Base-by-base conservation (phyloP, 164 flowering plant species). In the Chimonanthus praecox region DNA sequence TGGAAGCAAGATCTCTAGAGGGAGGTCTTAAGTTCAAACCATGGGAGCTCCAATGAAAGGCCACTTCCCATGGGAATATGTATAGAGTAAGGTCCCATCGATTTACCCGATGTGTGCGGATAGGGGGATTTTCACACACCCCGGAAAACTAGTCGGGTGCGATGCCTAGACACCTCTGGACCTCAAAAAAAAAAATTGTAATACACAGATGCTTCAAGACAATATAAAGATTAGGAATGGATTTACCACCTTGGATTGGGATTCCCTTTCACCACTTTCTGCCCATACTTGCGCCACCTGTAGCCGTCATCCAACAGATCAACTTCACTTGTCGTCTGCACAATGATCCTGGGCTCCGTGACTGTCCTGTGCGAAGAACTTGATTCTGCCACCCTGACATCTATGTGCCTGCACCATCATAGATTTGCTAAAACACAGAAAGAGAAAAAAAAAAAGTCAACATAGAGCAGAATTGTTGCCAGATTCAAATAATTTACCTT, bases 241-340 rank as follows among this genome's bases (percentile, higher is more conserved):
- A 58, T 47, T 60, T 58, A 74, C 4, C 7, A 95, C 99, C 98
- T 93, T 73, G 99, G 99, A 81, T 95, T 80, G 75, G 90, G 90
- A 83, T 91, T 95, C 67, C 99, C 99, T 81, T 93, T 95, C 73
- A 95, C 99, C 76, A 93, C 94, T 79, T 95, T 95, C 86, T 95
- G 97, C 58, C 99, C 99, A 78, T 95, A 95, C 76, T 95, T 95
- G 82, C 99, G 91, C 99, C 99, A 95, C 76, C 92, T 86, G 77
- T 86, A 95, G 18, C 99, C 99, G 80, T 95, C 99, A 85, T 95
- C 99, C 81, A 95, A 83, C 64, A 95, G 91, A 84, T 95, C 98
- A 80, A 95, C 97, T 78, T 93, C 98, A 83, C 98, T 95, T 78
- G 91, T 90, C 33, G 98, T 95, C 82, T 95, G 98, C 77, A 95